Base-by-base conservation (phyloP, 306 rosid species). In the Sicyos baderoa region DNA sequence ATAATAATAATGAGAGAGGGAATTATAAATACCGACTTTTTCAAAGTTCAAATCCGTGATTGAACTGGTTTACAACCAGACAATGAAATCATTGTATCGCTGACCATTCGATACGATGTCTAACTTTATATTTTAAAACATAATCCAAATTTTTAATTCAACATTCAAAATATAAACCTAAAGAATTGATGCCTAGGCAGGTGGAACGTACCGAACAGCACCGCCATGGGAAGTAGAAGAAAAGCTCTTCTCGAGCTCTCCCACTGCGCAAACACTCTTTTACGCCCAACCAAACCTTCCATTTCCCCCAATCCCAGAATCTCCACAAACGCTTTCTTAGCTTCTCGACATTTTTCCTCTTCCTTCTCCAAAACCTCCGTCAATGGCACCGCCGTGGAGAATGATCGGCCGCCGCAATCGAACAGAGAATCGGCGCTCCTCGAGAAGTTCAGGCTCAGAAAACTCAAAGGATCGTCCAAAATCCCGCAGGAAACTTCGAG, bases 211-310 rank as follows among this genome's bases (percentile, higher is more conserved):
- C 69, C 52, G 51, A 6, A 14, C 25, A 4, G 32, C 70, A 45
- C 54, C 70, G 75, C 79, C 76, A 76, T 76, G 79, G 72, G 79
- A 76, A 57, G 66, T 3, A 25, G 63, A 21, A 53, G 44, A 15
- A 76, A 54, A 52, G 72, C 72, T 60, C 71, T 76, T 37, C 35
- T 70, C 29, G 50, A 74, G 55, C 64, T 65, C 25, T 67, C 56
- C 25, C 59, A n/a, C 59, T 25, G 10, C 4, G 44, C 27, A 16
- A 68, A 14, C 45, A 7, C 0, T 47, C 58, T 74, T 21, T 17
- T 11, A 45, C 35, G 1, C 29, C 76, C 50, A 32, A 60, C 25
- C 23, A 44, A 44, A 6, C 62, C 54, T 22, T 16, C 66, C 17
- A 3, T 8, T 22, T 18, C 3, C 48, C 65, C 45, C 16, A 60